Evolutionary conservation across 2,329 filamentous ascomycete species (phyloP), one percentile per base, ranked within the genome.

Genomic region (Epichloe typhina): DNA sequence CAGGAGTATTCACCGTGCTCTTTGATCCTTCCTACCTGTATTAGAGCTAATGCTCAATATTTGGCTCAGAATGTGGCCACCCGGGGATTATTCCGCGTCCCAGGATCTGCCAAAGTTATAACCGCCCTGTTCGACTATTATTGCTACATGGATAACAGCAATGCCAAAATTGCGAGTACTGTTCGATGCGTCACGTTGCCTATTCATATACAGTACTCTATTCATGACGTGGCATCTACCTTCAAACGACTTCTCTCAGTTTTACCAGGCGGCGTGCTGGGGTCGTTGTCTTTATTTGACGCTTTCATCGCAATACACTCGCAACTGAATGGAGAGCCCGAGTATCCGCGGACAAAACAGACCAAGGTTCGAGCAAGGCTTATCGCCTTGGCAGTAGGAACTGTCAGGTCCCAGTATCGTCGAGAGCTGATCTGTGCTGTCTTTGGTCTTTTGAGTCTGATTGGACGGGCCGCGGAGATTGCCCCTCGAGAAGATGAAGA

Each of bases 241-340:
- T 84, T 86, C 64, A 86, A 86, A 58, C 75, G 72, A 12, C 69
- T 86, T n/a, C 66, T 86, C 0, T 72, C 74, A 0, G 76, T 77
- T 1, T 62, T 86, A 0, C 81, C 82, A 0, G 82, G 82, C 0
- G 83, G 83, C 0, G 80, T 86, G 40, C 66, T 86, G 1, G 83
- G 83, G 4, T 82, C 79, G 0, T 58, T 83, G 13, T 62, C 70
- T 1, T 61, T 84, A 0, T 83, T 85, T 50, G 79, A 84, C 53
- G 74, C 78, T 0, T 61, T 86, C 12, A 73, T 83, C 9, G 75
- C 76, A 11, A 79, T 85, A 15, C 72, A 81, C 52, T 75, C 70
- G 17, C 76, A 80, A 51, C 63, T 83, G 11, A 67, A 72, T 50
- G 67, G 69, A 1, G 73, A 75, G 42, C 70, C 73, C 0, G 77